Evolutionary conservation across 352 stramenopile species (phyloP).

Genomic region (Plasmopara muralis): DNA sequence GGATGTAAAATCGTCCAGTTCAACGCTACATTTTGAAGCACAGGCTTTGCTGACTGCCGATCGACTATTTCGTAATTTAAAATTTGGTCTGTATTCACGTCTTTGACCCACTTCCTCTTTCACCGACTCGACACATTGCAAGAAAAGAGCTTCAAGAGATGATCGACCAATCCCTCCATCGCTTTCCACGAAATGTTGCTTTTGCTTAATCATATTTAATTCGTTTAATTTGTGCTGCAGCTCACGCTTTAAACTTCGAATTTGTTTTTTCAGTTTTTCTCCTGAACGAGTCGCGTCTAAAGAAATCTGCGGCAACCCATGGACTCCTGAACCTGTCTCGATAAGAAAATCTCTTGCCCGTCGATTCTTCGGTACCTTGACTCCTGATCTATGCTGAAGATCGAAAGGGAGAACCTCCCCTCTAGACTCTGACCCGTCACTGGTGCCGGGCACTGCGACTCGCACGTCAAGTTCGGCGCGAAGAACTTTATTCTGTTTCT

Average conservation of each 20-base stretch:
- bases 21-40: slow-evolving; percentile 20
- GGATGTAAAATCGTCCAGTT: slow-evolving; percentile 66
- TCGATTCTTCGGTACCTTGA: slow-evolving; percentile 14
- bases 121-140: slow-evolving; percentile 76
- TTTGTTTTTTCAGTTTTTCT: slow-evolving; percentile 63
- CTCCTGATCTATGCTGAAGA: slow-evolving; percentile 5
- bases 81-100: slow-evolving; percentile 16
- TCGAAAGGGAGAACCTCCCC: slow-evolving; percentile 38
- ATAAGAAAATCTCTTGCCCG: slow-evolving; percentile 10
- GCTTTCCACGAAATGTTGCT: slow-evolving; percentile 29
- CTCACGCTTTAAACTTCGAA: slow-evolving; percentile 59
- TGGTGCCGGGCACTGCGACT: slow-evolving; percentile 25
- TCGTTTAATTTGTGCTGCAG: slow-evolving; percentile 56
- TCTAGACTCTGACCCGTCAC: slow-evolving; percentile 18
- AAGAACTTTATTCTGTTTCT: slow-evolving; percentile 92
- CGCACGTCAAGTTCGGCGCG: slow-evolving; percentile 73
- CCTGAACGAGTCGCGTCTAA: slow-evolving; percentile 28
- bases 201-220: slow-evolving; percentile 26
- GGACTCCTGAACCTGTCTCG: background rate
- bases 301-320: slow-evolving; percentile 31
- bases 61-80: slow-evolving; percentile 6
- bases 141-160: slow-evolving; percentile 67
- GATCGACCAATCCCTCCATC: slow-evolving; percentile 33
- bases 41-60: slow-evolving; percentile 11
- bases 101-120: slow-evolving; percentile 64